phyloP scores from a whole-genome alignment of 768 basidiomycete species.

The Wakefieldia striispora region DNA sequence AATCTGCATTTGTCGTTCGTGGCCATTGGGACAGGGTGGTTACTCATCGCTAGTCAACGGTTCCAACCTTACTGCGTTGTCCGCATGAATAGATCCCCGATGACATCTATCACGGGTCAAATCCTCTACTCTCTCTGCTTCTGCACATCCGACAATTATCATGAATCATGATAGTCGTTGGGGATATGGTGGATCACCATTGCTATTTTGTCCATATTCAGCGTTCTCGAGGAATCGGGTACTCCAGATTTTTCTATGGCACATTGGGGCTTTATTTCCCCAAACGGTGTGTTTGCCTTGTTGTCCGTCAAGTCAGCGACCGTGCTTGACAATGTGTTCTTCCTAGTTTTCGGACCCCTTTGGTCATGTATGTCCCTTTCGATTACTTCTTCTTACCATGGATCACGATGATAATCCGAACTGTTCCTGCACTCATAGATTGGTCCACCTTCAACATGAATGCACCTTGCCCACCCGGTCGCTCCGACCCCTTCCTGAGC shows the following conservation, averaged over 20 bases:
- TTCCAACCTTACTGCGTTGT: slow-evolving; percentile 34
- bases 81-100: slow-evolving; percentile 31
- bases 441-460: slow-evolving; percentile 48
- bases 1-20: slow-evolving; percentile 47
- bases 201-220: slow-evolving; percentile 40
- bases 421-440: slow-evolving; percentile 44
- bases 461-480: slow-evolving; percentile 40
- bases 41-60: slow-evolving; percentile 44
- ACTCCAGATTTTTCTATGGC: slow-evolving; percentile 42
- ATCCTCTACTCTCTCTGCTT: slow-evolving; percentile 44
- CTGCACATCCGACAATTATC: slow-evolving; percentile 44
- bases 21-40: slow-evolving; percentile 53
- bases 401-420: slow-evolving; percentile 39
- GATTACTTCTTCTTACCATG: slow-evolving; percentile 38
- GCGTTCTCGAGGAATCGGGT: slow-evolving; percentile 27
- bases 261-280: slow-evolving; percentile 60
- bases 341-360: slow-evolving; percentile 53
- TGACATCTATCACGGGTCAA: slow-evolving; percentile 35
- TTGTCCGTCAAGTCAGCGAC: slow-evolving; percentile 47
- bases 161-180: slow-evolving; percentile 53
- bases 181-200: slow-evolving; percentile 51
- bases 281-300: slow-evolving; percentile 51
- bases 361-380: slow-evolving; percentile 43
- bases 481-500: neutral
- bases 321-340: slow-evolving; percentile 44